Conservation (phyloP, 352 stramenopile genomes). For the Discostella stelligera region DNA sequence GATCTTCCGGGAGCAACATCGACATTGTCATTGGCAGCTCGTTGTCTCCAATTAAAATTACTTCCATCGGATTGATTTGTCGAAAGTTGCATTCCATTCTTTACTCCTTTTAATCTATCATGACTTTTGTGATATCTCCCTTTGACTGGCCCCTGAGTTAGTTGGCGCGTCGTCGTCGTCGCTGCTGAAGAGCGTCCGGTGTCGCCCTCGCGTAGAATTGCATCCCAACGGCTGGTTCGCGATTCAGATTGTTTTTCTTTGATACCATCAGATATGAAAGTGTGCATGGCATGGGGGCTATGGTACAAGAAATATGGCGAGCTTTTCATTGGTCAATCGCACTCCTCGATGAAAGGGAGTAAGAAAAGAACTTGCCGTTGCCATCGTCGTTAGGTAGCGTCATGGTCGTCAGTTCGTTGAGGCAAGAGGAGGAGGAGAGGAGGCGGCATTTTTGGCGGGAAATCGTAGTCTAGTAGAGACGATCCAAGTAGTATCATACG, state of each 20-base stretch:
- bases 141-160: background rate
- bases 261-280: background rate
- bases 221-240: constrained; percentile 15
- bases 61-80: background rate
- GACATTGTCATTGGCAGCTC: constrained; percentile 10
- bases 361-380: too few species aligned
- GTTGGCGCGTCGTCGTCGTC: background rate
- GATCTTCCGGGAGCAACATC: background rate
- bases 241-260: background rate
- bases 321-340: background rate
- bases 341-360: background rate
- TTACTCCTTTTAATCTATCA: background rate
- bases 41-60: constrained; percentile 5
- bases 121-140: background rate
- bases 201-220: constrained; percentile 1
- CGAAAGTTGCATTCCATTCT: background rate
- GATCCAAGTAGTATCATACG: too few species aligned
- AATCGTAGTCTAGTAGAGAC: too few species aligned
- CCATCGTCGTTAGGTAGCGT: too few species aligned
- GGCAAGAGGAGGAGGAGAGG: too few species aligned
- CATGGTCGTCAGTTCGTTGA: too few species aligned
- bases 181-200: background rate
- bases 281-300: background rate
- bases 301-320: background rate
- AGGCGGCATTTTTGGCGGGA: too few species aligned